Base-by-base conservation (phyloP, 129 eudicot genomes). In the Helichrysum umbraculigerum region DNA sequence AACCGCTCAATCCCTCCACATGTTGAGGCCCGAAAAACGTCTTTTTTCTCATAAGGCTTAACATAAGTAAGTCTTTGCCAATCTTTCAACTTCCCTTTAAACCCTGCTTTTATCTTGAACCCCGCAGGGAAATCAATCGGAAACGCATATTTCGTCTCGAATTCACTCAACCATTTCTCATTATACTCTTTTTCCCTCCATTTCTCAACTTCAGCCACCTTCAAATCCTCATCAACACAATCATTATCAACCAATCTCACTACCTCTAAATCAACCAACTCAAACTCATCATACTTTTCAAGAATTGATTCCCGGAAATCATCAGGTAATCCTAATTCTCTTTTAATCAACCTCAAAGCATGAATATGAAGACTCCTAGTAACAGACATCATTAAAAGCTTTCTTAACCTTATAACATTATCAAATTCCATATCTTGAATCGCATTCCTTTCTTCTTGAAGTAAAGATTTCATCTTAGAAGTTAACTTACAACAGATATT, bases 121-220 rank as follows among this genome's bases (percentile, higher is more conserved):
- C 98, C 98, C 0, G 97, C 85, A 1, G 98, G 98, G 19, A 93
- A 84, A 82, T 81, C 58, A 39, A 93, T 84, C 0, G 97, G 97
- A 66, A 93, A 93, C 0, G 96, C 97, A 54, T 87, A 93, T 60
- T 90, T 90, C 0, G 90, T 87, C 83, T 93, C 97, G 6, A 85
- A 93, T 58, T 93, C 98, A 44, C 98, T 87, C 90, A 91, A 73
- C 98, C 98, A 93, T 66, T 93, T 93, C 72, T 90, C 96, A 3
- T 17, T 83, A 56, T 74, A 90, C 87, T 93, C 98, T 41, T 21
- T 90, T 56, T 90, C 88, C 76, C 98, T 83, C 92, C 98, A 93
- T 22, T 70, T 74, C 59, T 93, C 98, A 12, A 93, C 87, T 78
- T 87, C 78, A 0, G 98, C 96, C 62, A 89, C 86, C 56, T 80